These are phyloP conservation scores for Aurantiochytrium sp. DNA, from an alignment of 108 stramenopile genomes.

Conservation along the genomic window DNA sequence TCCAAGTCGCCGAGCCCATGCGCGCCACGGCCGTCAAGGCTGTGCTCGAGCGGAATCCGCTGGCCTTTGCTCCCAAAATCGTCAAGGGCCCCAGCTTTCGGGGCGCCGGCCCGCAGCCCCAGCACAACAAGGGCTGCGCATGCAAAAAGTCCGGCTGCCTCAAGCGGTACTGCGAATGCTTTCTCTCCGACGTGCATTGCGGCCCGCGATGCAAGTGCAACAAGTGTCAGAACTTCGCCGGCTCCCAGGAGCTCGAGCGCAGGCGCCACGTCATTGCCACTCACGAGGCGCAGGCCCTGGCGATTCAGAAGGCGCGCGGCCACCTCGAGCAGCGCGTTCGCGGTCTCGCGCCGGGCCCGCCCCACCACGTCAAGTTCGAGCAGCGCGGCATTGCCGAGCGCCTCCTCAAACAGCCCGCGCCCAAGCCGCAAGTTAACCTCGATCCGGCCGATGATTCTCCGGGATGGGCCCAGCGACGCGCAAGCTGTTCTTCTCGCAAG, in stretches of 20 bases:
- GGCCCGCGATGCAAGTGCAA: slow-evolving; percentile 79
- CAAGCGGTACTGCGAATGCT: slow-evolving; percentile 94
- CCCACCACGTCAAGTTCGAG: background rate
- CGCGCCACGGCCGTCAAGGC: background rate
- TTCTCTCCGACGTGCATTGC: slow-evolving; percentile 74
- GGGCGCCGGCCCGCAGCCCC: background rate
- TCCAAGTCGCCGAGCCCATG: background rate
- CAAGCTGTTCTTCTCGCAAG: no score
- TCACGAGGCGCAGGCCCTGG: background rate
- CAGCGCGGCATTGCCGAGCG: background rate
- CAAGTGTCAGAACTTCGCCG: background rate
- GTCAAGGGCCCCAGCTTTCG: background rate
- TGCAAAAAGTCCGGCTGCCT: slow-evolving; percentile 86
- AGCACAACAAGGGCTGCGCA: slow-evolving; percentile 82
- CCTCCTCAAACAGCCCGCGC: background rate
- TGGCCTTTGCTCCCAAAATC: background rate
- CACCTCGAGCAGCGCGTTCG: background rate
- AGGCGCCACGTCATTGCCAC: background rate
- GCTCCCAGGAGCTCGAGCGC: background rate
- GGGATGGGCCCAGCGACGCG: no score
- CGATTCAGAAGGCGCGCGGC: background rate
- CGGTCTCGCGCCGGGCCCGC: no score
- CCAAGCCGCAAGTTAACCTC: background rate
- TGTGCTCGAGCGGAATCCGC: background rate
- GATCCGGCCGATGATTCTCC: background rate